phyloP scores from a whole-genome alignment of 441 rosid species.

The Brassica hybrid region DNA sequence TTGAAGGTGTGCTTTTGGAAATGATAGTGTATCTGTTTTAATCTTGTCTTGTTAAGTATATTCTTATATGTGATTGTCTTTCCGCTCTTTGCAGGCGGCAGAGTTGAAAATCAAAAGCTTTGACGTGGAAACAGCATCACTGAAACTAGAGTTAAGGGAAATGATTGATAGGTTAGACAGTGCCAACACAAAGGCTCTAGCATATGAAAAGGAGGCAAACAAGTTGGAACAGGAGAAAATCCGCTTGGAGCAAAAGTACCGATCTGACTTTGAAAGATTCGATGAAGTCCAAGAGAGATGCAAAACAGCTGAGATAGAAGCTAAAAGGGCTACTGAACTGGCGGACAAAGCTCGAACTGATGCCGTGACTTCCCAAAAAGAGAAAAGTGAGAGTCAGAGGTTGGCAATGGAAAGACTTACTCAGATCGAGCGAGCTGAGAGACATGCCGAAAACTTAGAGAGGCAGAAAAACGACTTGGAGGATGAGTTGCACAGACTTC shows the following conservation, averaged over 20 bases:
- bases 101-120: conserved; percentile 82
- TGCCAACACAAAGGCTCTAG: conserved; percentile 68
- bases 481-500: conserved; percentile 63
- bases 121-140: conserved; percentile 67
- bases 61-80: conserved; percentile 4
- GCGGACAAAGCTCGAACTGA: conserved; percentile 92
- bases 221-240: conserved; percentile 89
- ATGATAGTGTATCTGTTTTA: conserved; percentile 4
- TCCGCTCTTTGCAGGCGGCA: conserved; percentile 71
- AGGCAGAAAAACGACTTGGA: conserved; percentile 72
- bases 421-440: conserved; percentile 79
- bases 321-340: conserved; percentile 81
- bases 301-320: conserved; percentile 82
- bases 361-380: conserved; percentile 84
- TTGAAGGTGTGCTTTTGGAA: conserved; percentile 66
- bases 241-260: conserved; percentile 82
- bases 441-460: conserved; percentile 77
- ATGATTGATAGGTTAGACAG: conserved; percentile 69
- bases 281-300: conserved; percentile 91
- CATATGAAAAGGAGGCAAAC: conserved; percentile 84
- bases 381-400: conserved; percentile 79
- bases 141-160: conserved; percentile 66
- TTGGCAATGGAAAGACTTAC: conserved; percentile 95
- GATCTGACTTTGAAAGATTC: conserved; percentile 79
- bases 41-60: background rate